These are phyloP conservation scores for Chaetoscypha palmicola DNA, from an alignment of 2,329 filamentous ascomycete genomes.

Conservation along the genomic window DNA sequence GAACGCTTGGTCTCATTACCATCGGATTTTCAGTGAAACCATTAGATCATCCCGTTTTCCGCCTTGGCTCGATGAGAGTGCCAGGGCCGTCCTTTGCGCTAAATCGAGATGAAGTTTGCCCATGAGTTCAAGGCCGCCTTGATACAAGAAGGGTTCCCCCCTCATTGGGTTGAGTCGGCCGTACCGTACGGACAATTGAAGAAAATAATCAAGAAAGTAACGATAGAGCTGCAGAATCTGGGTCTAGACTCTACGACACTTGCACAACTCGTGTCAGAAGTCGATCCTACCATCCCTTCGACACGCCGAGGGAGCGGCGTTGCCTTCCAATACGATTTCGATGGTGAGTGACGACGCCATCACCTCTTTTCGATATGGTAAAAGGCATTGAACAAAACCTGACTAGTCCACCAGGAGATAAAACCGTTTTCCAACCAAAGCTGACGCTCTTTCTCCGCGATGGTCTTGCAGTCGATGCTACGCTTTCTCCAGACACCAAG, in stretches of 20 bases:
- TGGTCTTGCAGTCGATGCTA: slow-evolving; percentile 62
- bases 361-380: not conserved
- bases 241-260: slow-evolving; percentile 69
- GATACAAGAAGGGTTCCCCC: slow-evolving; percentile 65
- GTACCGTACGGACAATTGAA: slow-evolving; percentile 82
- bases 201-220: slow-evolving; percentile 77
- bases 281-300: not conserved
- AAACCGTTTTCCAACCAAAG: slow-evolving; percentile 53
- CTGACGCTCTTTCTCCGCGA: slow-evolving; percentile 61
- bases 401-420: slow-evolving; percentile 28
- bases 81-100: too few species aligned
- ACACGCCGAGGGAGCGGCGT: slow-evolving; percentile 14
- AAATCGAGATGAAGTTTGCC: slow-evolving; percentile 77
- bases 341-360: slow-evolving; percentile 34
- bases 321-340: slow-evolving; percentile 48
- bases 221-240: slow-evolving; percentile 57
- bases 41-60: too few species aligned
- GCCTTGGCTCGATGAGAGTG: too few species aligned
- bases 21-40: too few species aligned
- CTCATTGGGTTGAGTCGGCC: slow-evolving; percentile 63
- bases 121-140: slow-evolving; percentile 68
- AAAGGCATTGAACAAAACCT: not conserved
- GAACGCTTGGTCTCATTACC: too few species aligned
- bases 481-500: slow-evolving; percentile 49
- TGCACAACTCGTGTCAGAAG: slow-evolving; percentile 47